Conservation (phyloP, 345 rosid genomes). For the Crucihimalaya himalaica region DNA sequence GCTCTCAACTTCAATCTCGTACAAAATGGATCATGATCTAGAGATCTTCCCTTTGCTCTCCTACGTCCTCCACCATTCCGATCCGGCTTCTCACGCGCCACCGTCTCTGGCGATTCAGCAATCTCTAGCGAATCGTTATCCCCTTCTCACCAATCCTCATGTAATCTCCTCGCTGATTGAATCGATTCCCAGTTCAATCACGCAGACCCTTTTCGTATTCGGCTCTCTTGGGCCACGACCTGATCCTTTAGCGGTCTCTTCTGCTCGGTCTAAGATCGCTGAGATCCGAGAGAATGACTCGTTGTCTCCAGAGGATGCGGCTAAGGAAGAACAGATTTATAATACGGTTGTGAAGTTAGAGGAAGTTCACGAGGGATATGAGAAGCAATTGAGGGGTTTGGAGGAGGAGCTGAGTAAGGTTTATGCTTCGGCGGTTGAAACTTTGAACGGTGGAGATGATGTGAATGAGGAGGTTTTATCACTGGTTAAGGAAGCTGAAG, state of each 20-base stretch:
- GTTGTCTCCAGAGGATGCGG: constrained; percentile 53
- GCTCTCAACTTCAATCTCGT: constrained; percentile 2
- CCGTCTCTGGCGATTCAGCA: constrained; percentile 44
- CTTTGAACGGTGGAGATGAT: constrained; percentile 33
- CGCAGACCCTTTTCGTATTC: constrained; percentile 60
- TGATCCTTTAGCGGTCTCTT: constrained; percentile 59
- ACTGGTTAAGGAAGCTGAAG: constrained; percentile 49
- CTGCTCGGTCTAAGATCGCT: constrained; percentile 59
- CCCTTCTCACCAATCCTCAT: constrained; percentile 53
- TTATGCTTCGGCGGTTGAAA: constrained; percentile 49
- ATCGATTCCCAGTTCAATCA: constrained; percentile 55
- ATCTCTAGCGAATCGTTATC: constrained; percentile 43
- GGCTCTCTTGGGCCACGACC: constrained; percentile 73
- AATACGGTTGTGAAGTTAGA: constrained; percentile 60
- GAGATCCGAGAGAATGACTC: constrained; percentile 52
- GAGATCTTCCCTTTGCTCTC: constrained; percentile 61
- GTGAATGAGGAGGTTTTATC: constrained; percentile 57
- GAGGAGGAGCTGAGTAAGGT: constrained; percentile 59
- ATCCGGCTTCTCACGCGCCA: constrained; percentile 49
- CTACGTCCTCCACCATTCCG: constrained; percentile 54
- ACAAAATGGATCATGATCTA: constrained; percentile 57
- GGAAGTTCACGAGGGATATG: constrained; percentile 64
- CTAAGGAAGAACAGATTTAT: constrained; percentile 54
- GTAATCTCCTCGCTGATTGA: constrained; percentile 54
- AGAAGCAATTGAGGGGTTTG: constrained; percentile 61